Evolutionary conservation across 164 flowering plant species (phyloP), one percentile per base, ranked within the genome.

Genomic region (Liriodendron chinense): DNA sequence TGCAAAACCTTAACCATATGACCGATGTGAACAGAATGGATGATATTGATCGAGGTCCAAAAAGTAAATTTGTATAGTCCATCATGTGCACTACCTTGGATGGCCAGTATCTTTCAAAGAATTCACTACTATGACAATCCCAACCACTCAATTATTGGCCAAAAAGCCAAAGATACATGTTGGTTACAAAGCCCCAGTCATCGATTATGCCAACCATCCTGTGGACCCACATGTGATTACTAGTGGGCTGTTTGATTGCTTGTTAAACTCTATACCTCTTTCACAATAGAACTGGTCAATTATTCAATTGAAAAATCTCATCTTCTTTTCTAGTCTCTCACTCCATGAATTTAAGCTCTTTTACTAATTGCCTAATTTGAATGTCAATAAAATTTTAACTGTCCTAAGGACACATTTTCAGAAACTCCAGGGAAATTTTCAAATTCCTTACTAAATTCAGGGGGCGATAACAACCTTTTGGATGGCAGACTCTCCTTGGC

Each of bases 401-500:
- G 43, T 20, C 25, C 20, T 47, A 69, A 21, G n/a, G 3, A 47
- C 53, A 47, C 23, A n/a, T 21, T 69, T 69, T 8, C 53, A 69
- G 48, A 16, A 73, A 65, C 2, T 28, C 18, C 14, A 47, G 28
- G 59, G 20, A 28, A 21, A 48, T 26, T 14, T 64, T 50, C 14
- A 47, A 63, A 22, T 64, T 25, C 16, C 47, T 49, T 18, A 20
- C 28, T 13, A 49, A 64, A 65, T 22, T 3, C 18, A 67, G 69
- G 69, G 16, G 65, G 22, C 34, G 21, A 21, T 20, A 50, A 70
- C 22, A 75, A 83, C 78, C 80, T 89, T 91, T 89, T 89, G n/a
- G 88, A 84, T 74, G 94, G 95, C 66, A 95, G 88, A 77, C 84
- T 87, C 81, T 89, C 93, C 83, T 89, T 95, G 72, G 93, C 92